phyloP scores from a whole-genome alignment of 208 protist genomes.

The Acanthamoeba castellanii region DNA sequence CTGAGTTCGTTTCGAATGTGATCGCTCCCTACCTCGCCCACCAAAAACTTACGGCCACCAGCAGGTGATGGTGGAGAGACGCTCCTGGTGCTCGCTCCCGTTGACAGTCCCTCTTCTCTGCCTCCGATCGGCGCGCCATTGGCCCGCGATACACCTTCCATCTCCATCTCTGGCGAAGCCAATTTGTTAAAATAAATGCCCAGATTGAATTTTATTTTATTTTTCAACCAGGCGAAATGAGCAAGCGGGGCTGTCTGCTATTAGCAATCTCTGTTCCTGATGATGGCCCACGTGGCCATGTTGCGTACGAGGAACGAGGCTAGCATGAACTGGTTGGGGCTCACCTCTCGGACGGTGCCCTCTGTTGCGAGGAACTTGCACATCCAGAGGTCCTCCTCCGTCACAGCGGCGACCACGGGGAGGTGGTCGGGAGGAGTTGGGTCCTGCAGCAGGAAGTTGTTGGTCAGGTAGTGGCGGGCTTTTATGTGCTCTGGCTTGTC shows the following conservation, averaged over 20 bases:
- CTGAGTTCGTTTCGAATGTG: constrained; percentile 67
- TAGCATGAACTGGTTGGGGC: not conserved
- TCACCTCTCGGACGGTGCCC: not conserved
- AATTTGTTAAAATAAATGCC: no score
- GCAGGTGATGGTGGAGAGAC: not conserved
- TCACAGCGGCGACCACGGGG: not conserved
- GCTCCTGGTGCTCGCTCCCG: no score
- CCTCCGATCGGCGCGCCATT: no score
- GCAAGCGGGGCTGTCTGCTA: no score
- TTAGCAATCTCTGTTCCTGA: no score
- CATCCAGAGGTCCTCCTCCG: not conserved
- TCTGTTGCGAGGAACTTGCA: not conserved
- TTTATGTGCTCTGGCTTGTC: not conserved
- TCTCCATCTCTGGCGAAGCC: no score
- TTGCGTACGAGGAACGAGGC: not conserved
- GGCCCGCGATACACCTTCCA: no score
- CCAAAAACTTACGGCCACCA: not conserved
- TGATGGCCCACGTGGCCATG: not conserved
- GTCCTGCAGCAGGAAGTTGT: not conserved
- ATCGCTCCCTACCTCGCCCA: not conserved
- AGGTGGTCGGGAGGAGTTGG: not conserved
- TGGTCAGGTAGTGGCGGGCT: not conserved
- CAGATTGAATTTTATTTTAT: no score
- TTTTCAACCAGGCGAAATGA: no score
- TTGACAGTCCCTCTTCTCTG: no score